Conservation (phyloP, 1,284 basidiomycete species). For the Serendipita sp. region DNA sequence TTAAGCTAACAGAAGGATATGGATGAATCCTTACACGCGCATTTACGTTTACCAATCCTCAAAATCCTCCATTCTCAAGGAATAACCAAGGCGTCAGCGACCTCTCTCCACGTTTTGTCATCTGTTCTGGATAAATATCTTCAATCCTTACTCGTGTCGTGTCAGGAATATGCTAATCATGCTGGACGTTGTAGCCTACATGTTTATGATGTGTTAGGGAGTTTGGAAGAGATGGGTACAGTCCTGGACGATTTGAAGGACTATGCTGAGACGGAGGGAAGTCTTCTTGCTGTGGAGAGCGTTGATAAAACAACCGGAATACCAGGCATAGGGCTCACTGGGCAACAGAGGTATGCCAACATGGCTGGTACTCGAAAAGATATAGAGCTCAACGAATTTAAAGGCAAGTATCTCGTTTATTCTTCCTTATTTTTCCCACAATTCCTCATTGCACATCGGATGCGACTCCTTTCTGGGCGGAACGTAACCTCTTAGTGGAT, state of each 20-base stretch:
- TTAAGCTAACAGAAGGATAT: background rate
- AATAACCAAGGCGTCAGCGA: background rate
- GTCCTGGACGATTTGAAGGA: background rate
- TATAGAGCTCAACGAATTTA: constrained; percentile 2
- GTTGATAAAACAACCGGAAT: background rate
- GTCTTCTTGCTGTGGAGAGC: background rate
- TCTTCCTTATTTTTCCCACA: background rate
- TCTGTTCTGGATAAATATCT: background rate
- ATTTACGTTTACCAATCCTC: constrained; percentile 1
- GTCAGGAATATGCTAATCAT: constrained; percentile 5
- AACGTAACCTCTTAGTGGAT: too few relatives aligned
- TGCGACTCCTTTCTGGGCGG: background rate
- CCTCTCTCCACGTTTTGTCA: constrained; percentile 1
- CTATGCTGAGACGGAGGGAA: background rate
- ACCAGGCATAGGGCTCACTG: background rate
- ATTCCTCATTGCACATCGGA: background rate
- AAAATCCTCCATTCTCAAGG: constrained; percentile 4
- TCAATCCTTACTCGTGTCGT: background rate
- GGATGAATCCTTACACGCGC: background rate
- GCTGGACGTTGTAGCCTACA: background rate
- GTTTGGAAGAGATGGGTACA: constrained; percentile 5
- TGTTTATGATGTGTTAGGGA: background rate
- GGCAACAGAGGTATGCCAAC: background rate
- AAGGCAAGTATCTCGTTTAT: background rate
- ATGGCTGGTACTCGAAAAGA: background rate